phyloP scores from a whole-genome alignment of 2,329 filamentous ascomycete species.

The Exutisphaerella laricina region DNA sequence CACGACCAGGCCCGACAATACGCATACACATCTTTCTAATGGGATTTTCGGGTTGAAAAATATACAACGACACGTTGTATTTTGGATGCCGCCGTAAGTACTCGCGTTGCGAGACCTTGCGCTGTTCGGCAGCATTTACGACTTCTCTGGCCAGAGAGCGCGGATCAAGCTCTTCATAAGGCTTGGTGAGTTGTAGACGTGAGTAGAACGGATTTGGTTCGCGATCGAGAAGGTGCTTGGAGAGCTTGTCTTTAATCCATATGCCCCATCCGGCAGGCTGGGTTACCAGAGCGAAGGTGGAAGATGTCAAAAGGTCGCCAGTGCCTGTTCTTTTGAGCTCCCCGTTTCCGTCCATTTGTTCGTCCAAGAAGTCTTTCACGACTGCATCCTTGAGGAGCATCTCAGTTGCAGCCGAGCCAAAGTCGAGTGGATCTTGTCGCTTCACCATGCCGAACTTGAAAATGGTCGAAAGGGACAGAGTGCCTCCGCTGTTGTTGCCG shows the following conservation, averaged over 20 bases:
- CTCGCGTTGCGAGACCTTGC: constrained; percentile 83
- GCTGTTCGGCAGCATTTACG: constrained; percentile 72
- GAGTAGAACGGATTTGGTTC: constrained; percentile 97
- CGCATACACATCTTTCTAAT: constrained; percentile 79
- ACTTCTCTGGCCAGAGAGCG: constrained; percentile 86
- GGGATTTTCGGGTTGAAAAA: constrained; percentile 74
- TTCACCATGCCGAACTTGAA: constrained; percentile 58
- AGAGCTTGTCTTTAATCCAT: constrained; percentile 23
- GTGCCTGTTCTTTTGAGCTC: constrained; percentile 18
- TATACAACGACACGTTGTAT: constrained; percentile 87
- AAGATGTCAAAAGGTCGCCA: constrained; percentile 11
- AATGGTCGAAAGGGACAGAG: constrained; percentile 65
- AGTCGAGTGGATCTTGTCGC: constrained; percentile 78
- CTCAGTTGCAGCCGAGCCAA: constrained; percentile 84
- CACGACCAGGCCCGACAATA: constrained; percentile 85
- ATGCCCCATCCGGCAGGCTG: constrained; percentile 21
- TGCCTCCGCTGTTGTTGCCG: constrained; percentile 58
- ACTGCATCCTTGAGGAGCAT: constrained; percentile 97
- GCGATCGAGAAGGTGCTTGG: constrained; percentile 32
- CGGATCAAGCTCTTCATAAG: constrained; percentile 75
- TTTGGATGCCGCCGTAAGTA: constrained; percentile 80
- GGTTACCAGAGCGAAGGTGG: constrained; percentile 14
- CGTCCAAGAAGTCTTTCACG: constrained; percentile 88
- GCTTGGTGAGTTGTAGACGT: constrained; percentile 62
- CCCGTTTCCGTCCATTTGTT: constrained; percentile 45